Conservation (phyloP, 441 rosid genomes). For the Pelargonium myrrhifolium region DNA sequence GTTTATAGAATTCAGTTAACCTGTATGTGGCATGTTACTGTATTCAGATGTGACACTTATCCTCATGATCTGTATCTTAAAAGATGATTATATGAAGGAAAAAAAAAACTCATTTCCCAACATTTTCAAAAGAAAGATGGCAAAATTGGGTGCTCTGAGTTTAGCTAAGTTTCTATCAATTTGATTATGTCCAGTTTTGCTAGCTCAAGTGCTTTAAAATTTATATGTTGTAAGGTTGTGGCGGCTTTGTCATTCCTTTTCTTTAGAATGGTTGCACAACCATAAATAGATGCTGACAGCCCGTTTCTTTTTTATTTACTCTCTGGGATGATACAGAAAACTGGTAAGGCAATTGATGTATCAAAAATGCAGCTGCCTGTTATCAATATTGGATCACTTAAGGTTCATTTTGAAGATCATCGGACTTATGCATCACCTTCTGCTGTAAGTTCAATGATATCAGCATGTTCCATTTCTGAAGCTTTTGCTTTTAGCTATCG, state of each 20-base stretch:
- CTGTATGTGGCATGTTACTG: not conserved
- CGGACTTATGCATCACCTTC: slow-evolving; percentile 84
- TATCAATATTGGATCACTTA: slow-evolving; percentile 68
- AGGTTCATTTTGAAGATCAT: slow-evolving; percentile 82
- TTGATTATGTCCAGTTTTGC: not conserved
- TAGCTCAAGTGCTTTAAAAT: slow-evolving; percentile 2
- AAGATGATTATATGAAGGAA: slow-evolving; percentile 1
- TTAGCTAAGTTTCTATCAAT: not conserved
- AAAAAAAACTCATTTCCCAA: not conserved
- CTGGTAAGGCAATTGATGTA: slow-evolving; percentile 76
- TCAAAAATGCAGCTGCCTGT: slow-evolving; percentile 72
- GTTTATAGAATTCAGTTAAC: slow-evolving; percentile 18
- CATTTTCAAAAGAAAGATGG: not conserved
- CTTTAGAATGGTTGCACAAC: slow-evolving; percentile 3
- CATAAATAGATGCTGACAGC: slow-evolving; percentile 1
- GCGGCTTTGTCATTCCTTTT: not conserved
- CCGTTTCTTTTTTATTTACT: not conserved
- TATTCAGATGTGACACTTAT: not conserved
- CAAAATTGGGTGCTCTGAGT: not conserved
- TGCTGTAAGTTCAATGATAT: slow-evolving; percentile 56
- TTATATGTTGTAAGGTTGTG: not conserved
- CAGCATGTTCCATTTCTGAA: slow-evolving; percentile 5
- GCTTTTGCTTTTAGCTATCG: slow-evolving; percentile 9
- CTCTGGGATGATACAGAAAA: slow-evolving; percentile 51
- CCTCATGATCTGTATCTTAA: slow-evolving; percentile 1